phyloP scores from a whole-genome alignment of 768 basidiomycete species.

The Fomitopsis pulvina region DNA sequence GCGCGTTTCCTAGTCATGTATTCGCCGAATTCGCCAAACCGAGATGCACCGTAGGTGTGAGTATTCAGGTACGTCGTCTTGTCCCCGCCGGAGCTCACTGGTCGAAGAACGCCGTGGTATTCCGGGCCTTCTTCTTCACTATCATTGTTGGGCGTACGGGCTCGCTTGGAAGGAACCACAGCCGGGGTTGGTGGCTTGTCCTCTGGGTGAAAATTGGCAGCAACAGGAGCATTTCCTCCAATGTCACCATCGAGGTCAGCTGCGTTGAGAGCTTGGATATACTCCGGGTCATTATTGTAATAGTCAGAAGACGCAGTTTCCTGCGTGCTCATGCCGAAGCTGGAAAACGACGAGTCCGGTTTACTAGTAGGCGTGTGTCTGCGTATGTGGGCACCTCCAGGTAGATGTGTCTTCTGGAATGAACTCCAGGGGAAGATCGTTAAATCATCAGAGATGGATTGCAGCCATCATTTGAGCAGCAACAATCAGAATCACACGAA shows the following conservation, averaged over 20 bases:
- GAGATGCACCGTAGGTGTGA: conserved; percentile 64
- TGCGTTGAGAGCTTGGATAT: conserved; percentile 41
- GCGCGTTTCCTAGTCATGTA: conserved; percentile 90
- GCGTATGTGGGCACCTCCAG: too few species aligned
- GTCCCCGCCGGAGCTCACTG: conserved; percentile 8
- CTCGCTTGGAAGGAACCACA: conserved; percentile 34
- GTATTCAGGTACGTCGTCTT: conserved; percentile 14
- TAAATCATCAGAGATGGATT: too few species aligned
- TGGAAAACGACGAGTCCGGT: neutral
- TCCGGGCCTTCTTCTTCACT: conserved; percentile 20
- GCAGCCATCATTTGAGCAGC: too few species aligned
- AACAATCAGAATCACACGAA: too few species aligned
- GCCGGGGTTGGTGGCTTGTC: conserved; percentile 7
- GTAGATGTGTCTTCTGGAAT: too few species aligned
- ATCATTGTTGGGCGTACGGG: conserved; percentile 23
- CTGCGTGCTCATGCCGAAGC: neutral
- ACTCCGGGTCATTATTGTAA: conserved; percentile 49
- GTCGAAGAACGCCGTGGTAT: conserved; percentile 8
- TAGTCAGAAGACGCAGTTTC: conserved; percentile 37
- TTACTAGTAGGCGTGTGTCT: too few species aligned
- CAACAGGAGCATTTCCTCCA: neutral
- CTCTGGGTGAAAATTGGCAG: neutral
- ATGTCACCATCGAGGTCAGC: conserved; percentile 43
- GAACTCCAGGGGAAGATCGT: too few species aligned
- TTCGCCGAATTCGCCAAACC: conserved; percentile 79